phyloP scores from a whole-genome alignment of 176 grass and related monocot species.

The Puya raimondii region DNA sequence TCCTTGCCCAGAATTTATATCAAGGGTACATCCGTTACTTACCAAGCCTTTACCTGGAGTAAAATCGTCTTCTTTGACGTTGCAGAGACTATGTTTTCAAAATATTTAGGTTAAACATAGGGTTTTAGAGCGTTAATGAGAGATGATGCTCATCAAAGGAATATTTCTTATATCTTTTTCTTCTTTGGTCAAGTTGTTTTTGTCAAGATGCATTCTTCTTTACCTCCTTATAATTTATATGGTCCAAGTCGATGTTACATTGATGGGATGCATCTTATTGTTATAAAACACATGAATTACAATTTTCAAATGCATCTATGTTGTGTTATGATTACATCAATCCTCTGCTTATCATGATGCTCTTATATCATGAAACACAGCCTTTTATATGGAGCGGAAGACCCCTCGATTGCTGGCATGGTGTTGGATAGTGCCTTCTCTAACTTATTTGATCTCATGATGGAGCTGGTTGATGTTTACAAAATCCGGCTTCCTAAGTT shows the following conservation, averaged over 20 bases:
- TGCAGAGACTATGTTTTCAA: no score
- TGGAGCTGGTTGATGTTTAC: slow-evolving; percentile 96
- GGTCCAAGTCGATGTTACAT: no score
- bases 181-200: neutral
- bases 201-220: no score
- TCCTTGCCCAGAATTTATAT: slow-evolving; percentile 1
- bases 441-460: slow-evolving; percentile 90
- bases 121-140: no score
- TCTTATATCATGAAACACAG: slow-evolving; percentile 17
- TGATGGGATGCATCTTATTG: neutral
- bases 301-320: neutral
- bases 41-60: no score
- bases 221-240: no score
- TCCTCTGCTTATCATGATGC: neutral
- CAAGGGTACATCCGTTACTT: neutral
- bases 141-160: no score
- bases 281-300: neutral
- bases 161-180: slow-evolving; percentile 1
- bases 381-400: slow-evolving; percentile 96
- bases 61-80: no score
- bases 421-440: slow-evolving; percentile 94
- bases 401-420: slow-evolving; percentile 82
- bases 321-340: neutral
- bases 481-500: slow-evolving; percentile 97
- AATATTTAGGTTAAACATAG: no score